Percentiles rank a stretch among this genome's conserved stretches.
These are phyloP conservation scores for Talaromyces piceae DNA, from an alignment of 2,329 filamentous ascomycete genomes.

Conservation along the genomic window DNA sequence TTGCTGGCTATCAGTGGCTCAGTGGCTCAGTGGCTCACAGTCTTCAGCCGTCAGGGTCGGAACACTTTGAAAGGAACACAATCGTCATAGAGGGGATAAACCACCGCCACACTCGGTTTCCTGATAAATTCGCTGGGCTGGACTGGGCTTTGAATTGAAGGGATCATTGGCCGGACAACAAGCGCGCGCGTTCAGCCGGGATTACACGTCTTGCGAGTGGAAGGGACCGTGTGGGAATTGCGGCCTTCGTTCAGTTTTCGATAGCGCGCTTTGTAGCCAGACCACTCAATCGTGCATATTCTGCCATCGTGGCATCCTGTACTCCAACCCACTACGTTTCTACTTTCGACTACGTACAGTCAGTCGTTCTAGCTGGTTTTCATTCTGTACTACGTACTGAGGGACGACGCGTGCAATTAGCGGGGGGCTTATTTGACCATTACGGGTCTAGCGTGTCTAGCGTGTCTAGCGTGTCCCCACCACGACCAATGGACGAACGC, in stretches of 20 bases:
- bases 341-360: background rate
- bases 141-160: background rate
- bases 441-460: background rate
- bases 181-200: background rate
- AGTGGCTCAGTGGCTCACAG: background rate
- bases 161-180: background rate
- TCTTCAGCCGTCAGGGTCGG: background rate
- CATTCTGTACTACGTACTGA: no score
- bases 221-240: background rate
- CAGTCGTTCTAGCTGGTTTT: no score
- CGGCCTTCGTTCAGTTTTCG: background rate
- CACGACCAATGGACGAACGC: background rate
- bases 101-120: background rate
- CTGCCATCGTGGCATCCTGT: background rate
- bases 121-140: background rate
- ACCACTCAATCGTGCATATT: background rate
- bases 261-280: background rate
- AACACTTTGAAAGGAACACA: background rate
- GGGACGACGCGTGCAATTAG: background rate
- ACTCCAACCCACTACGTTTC: background rate
- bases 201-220: background rate
- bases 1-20: no score
- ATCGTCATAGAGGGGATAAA: background rate
- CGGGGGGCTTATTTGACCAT: background rate
- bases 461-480: no score